Evolutionary conservation across 352 stramenopile species (phyloP).

Genomic region (Phytophthora megakarya): DNA sequence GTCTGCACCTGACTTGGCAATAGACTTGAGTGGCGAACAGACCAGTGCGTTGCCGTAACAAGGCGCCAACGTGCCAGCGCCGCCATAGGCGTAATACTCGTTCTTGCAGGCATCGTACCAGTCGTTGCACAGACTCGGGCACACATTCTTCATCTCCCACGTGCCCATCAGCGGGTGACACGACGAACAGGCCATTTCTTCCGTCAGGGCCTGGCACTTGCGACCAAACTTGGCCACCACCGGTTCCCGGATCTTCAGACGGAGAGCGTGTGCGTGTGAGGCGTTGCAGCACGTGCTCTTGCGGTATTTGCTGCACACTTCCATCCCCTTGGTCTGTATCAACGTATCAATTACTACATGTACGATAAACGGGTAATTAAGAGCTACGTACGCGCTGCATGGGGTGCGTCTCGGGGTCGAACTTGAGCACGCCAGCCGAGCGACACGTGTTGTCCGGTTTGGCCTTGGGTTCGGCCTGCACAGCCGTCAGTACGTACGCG

Average conservation of each 20-base stretch:
- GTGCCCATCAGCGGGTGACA: slow-evolving; percentile 84
- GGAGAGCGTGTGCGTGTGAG: slow-evolving; percentile 65
- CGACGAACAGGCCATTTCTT: slow-evolving; percentile 83
- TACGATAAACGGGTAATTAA: neutral
- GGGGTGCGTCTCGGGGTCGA: slow-evolving; percentile 58
- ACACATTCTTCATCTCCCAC: slow-evolving; percentile 74
- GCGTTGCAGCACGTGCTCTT: slow-evolving; percentile 85
- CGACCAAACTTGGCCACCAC: slow-evolving; percentile 77
- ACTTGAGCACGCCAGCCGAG: slow-evolving; percentile 71
- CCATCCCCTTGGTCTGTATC: slow-evolving; percentile 57
- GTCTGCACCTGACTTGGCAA: slow-evolving; percentile 54
- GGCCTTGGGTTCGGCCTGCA: slow-evolving; percentile 32
- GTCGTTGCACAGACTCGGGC: slow-evolving; percentile 72
- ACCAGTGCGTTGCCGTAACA: slow-evolving; percentile 87
- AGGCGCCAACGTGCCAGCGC: slow-evolving; percentile 58
- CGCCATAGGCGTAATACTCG: slow-evolving; percentile 79
- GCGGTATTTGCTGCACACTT: slow-evolving; percentile 82
- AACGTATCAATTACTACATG: slow-evolving; percentile 1
- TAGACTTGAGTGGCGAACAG: slow-evolving; percentile 71
- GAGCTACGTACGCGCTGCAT: slow-evolving; percentile 63
- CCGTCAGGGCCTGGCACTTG: slow-evolving; percentile 56
- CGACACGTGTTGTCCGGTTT: slow-evolving; percentile 52
- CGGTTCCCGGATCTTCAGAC: slow-evolving; percentile 80
- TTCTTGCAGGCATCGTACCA: slow-evolving; percentile 74
- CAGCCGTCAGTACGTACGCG: slow-evolving; percentile 49